Base-by-base conservation (phyloP, 1,284 basidiomycete genomes). In the Melampsora larici-populina region DNA sequence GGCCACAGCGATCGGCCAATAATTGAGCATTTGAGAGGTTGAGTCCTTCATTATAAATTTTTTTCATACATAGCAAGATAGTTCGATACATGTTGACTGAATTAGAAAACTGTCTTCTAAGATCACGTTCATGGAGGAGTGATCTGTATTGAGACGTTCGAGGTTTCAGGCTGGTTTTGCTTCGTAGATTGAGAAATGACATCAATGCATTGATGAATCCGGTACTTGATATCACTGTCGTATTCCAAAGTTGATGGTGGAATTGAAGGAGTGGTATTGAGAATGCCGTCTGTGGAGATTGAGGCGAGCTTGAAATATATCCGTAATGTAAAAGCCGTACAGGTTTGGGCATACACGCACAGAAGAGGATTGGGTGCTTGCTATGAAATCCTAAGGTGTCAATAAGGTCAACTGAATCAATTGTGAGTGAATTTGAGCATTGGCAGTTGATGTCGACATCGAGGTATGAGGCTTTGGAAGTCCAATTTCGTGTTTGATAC, bases 161-260 rank as follows among this genome's bases (percentile, higher is more conserved):
- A 24, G 51, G 26, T 46, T n/a, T 33, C 36, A 70, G 18, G 9
- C 8, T n/a, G 15, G 11, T 13, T 24, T 70, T 33, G 36, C 15
- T 13, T 55, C 48, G 33, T 33, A 31, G 8, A 2, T 1, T 15
- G 29, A 70, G 17, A 33, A 48, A 72, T 0, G n/a, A 11, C 21
- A 43, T 31, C 17, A 63, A 21, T 15, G 40, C 36, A 13, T 62
- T n/a, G 36, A 72, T 49, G 18, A 72, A 72, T 8, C 60, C 43
- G 9, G 33, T 48, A 1, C 4, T 29, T 17, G 70, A 49, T 63
- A 64, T 18, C 0, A 43, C 11, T 8, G 26, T 43, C n/a, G 60
- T 48, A 24, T 72, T 60, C 63, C 48, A 74, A 24, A 74, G 49
- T 18, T 31, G 13, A 43, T 74, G 64, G 24, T 74, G 72, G 9